Conservation (phyloP, 2,329 filamentous ascomycete genomes). For the Thielaviopsis punctulata region DNA sequence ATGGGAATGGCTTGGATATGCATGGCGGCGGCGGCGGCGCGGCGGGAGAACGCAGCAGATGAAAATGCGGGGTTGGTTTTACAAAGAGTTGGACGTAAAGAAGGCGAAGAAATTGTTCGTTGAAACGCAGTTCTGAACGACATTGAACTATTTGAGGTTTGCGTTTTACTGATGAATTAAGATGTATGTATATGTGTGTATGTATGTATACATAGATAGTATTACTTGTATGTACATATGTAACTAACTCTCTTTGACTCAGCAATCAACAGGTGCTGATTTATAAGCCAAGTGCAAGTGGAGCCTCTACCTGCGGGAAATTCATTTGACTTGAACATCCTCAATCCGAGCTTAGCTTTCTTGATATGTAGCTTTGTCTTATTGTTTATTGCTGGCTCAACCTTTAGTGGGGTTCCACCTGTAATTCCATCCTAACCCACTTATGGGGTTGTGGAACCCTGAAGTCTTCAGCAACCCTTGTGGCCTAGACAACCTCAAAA, state of each 20-base stretch:
- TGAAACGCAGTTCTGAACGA: background rate
- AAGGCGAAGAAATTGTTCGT: background rate
- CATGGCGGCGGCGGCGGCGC: constrained; percentile 37
- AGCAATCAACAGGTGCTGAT: background rate
- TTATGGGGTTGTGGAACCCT: background rate
- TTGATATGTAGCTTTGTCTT: background rate
- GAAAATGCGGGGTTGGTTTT: too few relatives aligned
- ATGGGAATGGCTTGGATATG: constrained; percentile 79
- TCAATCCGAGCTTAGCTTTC: background rate
- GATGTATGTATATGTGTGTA: background rate
- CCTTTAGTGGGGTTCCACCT: background rate
- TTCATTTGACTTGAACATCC: background rate
- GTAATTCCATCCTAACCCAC: background rate
- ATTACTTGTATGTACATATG: background rate
- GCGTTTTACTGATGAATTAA: too few relatives aligned
- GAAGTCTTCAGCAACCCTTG: background rate
- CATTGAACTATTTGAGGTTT: background rate
- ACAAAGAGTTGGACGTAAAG: background rate
- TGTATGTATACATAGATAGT: background rate
- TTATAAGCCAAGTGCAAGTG: background rate
- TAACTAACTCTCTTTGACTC: background rate
- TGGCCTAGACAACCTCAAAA: too few relatives aligned
- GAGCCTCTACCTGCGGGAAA: background rate
- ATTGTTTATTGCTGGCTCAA: background rate
- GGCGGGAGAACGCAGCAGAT: background rate